Evolutionary conservation across 148 eudicot species (phyloP), one percentile per base, ranked within the genome.

Genomic region (Euryodendron excelsum): DNA sequence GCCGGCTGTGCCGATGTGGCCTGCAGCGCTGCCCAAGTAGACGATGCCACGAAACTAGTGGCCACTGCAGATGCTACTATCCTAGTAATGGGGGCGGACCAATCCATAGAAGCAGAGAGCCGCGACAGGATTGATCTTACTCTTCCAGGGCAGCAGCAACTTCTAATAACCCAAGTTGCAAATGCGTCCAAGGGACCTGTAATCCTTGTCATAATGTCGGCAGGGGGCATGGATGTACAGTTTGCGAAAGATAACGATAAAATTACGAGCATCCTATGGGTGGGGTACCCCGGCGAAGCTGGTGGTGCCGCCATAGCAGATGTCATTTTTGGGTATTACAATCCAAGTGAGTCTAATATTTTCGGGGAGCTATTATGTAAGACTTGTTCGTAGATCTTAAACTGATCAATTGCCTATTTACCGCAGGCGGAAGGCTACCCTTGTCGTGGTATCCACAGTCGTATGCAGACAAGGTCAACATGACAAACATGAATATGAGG

Each of bases 401-500:
- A 41, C 45, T 41, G 7, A 41, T 41, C n/a, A 9, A 1, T 41
- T 41, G 45, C 8, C 45, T 41, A 36, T 64, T 66, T 0, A 12
- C 70, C 78, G 74, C 79, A 90, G 92, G 92, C 81, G 94, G 92
- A 78, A 84, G 90, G 60, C 87, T 91, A 4, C 92, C 94, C 53
- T 80, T 86, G 83, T 87, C 94, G 55, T 91, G 94, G 94, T 91
- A 91, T 48, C 94, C 92, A 11, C 90, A 89, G 61, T 73, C 90
- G 53, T 91, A 85, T 37, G 84, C 71, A 25, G 87, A 88, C 27
- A 84, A 89, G 34, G 83, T 89, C 31, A 85, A 85, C 2, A 91
- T 91, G 94, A 89, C 90, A 41, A 83, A 91, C 83, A 91, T 91
- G 94, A 91, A 91, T 80, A 91, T 91, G 94, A 89, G 94, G 75